A percentile compares a stretch with the other conserved stretches of the same genome.
These are phyloP conservation scores for Lentithecium fluviatile DNA, from an alignment of 495 filamentous ascomycete species.

Conservation along the genomic window DNA sequence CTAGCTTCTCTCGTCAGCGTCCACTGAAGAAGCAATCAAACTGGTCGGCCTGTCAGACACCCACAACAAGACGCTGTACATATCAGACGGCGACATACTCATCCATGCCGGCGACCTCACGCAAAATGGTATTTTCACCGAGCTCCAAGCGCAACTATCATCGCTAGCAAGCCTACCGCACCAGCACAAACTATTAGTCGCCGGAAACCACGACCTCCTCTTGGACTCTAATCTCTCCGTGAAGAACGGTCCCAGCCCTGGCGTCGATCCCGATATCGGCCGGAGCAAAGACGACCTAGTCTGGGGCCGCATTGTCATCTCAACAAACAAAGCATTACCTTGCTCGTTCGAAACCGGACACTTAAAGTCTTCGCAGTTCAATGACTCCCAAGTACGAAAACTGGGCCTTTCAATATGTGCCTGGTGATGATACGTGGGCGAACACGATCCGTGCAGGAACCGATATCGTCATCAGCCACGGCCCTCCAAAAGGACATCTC, in stretches of 20 bases:
- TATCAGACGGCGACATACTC: constrained; percentile 77
- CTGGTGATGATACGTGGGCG: constrained; percentile 51
- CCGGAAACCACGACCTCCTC: constrained; percentile 82
- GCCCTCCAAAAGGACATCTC: constrained; percentile 69
- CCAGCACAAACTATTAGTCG: constrained; percentile 72
- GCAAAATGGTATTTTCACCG: constrained; percentile 63
- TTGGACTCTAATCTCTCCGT: constrained; percentile 52
- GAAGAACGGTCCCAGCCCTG: neutral
- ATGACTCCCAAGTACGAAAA: neutral
- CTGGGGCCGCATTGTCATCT: neutral
- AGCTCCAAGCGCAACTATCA: constrained; percentile 68
- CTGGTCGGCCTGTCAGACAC: constrained; percentile 89
- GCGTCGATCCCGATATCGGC: neutral
- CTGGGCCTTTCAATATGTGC: neutral
- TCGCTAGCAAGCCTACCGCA: constrained; percentile 74
- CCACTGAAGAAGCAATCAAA: constrained; percentile 43
- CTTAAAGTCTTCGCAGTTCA: neutral
- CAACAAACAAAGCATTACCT: neutral
- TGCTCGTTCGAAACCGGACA: neutral
- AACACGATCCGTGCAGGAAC: constrained; percentile 66
- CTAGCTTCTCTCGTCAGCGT: neutral
- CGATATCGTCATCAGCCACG: constrained; percentile 84
- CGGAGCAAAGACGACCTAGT: neutral
- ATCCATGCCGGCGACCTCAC: constrained; percentile 85
- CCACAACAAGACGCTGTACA: constrained; percentile 59